phyloP scores from a whole-genome alignment of 208 protist species.

The Leishmania tropica region DNA sequence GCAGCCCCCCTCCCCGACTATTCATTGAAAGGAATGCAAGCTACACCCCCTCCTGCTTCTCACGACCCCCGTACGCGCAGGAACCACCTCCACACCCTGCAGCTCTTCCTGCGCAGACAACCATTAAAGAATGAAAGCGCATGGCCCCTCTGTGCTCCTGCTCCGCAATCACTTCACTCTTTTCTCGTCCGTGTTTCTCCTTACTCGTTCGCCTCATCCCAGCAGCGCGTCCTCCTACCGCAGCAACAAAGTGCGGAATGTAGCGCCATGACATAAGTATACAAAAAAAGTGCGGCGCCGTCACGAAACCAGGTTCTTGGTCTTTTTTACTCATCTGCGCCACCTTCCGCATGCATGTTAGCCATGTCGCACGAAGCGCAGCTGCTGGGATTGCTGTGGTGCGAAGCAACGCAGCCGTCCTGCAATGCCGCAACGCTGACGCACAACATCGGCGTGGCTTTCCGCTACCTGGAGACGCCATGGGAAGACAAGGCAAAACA shows the following conservation, averaged over 20 bases:
- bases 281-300: not conserved
- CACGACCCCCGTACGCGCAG: not conserved
- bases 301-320: not conserved
- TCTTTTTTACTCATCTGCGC: not conserved
- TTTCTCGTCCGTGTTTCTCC: not conserved
- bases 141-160: not conserved
- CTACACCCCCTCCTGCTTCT: not conserved
- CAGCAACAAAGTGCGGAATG: not conserved
- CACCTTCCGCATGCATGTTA: not conserved
- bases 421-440: slow-evolving; percentile 29
- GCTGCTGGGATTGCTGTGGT: slow-evolving; percentile 1
- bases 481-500: slow-evolving; percentile 27
- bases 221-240: not conserved
- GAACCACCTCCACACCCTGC: too few relatives aligned
- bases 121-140: not conserved
- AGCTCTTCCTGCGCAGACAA: not conserved
- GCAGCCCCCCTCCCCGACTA: not conserved
- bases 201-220: not conserved
- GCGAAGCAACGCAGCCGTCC: slow-evolving; percentile 18
- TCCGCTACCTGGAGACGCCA: slow-evolving; percentile 25
- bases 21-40: not conserved
- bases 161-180: not conserved
- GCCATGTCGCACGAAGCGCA: not conserved
- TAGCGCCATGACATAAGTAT: not conserved
- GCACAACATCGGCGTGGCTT: slow-evolving; percentile 19